These are phyloP conservation scores for Apiospora saccharicola DNA, from an alignment of 2,329 filamentous ascomycete genomes.

Conservation along the genomic window DNA sequence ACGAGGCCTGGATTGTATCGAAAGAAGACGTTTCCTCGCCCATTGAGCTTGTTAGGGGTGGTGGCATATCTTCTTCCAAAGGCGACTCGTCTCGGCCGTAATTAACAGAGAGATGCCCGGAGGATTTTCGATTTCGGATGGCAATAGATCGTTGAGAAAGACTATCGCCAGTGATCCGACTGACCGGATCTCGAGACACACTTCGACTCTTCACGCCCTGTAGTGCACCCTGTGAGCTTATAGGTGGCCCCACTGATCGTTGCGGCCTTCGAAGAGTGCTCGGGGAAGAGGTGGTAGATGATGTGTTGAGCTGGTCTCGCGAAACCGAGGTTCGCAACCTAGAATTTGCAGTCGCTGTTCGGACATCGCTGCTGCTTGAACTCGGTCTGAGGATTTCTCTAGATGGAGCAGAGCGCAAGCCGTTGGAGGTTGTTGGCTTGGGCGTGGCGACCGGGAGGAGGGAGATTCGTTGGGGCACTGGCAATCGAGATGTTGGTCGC, in stretches of 20 bases:
- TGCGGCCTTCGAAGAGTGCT: conserved; percentile 33
- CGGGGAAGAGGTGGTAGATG: conserved; percentile 26
- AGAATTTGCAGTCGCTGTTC: conserved; percentile 29
- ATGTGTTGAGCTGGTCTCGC: conserved; percentile 37
- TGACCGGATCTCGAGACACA: conserved; percentile 32
- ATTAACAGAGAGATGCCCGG: conserved; percentile 34
- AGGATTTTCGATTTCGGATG: conserved; percentile 36
- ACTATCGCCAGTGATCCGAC: conserved; percentile 22
- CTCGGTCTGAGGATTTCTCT: conserved; percentile 28
- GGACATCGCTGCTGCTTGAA: conserved; percentile 29
- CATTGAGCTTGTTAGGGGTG: conserved; percentile 33
- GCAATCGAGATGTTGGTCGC: conserved; percentile 42
- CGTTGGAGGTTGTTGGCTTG: conserved; percentile 24
- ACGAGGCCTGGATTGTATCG: conserved; percentile 33
- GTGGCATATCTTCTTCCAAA: conserved; percentile 33
- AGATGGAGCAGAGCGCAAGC: conserved; percentile 30
- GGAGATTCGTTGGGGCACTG: conserved; percentile 37
- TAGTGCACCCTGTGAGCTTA: conserved; percentile 34
- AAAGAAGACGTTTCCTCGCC: conserved; percentile 36
- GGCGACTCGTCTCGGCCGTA: conserved; percentile 27
- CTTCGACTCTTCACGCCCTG: conserved; percentile 34
- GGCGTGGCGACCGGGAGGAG: conserved; percentile 32
- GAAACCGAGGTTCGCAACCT: conserved; percentile 38
- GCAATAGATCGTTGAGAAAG: conserved; percentile 34
- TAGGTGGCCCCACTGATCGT: conserved; percentile 33